Evolutionary conservation across 371 early-diverging fungal species (phyloP), one percentile per base, ranked within the genome.

Genomic region (Homolaphlyctis polyrhiza): DNA sequence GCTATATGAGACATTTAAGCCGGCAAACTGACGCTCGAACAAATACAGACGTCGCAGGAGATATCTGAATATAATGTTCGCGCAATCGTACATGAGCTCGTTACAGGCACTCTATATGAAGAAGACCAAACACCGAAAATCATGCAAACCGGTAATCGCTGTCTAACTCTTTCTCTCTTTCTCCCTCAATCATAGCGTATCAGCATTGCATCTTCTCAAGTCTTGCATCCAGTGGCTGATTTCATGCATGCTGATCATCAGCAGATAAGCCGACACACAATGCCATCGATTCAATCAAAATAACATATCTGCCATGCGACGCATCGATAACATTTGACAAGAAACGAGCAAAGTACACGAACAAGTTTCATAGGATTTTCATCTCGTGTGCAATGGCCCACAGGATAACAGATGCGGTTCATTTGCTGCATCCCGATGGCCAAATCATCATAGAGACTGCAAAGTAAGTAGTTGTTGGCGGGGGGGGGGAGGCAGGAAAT

Each of bases 341-440:
- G 39, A 32, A 54, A 13, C 33, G 8, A 5, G 29, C 58, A 30
- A 54, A 36, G 32, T 43, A 35, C 21, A 35, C 32, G 0, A 29
- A 35, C 28, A 39, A 35, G 28, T 71, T 71, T 43, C 35, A 67
- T 30, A 29, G 49, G 30, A 64, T 69, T 8, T 63, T 32, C 43
- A 6, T 72, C 6, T 50, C 57, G 11, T 27, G 34, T 21, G 45
- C 65, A 0, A 62, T 69, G 66, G 72, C 69, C 29, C 69, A 68
- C 34, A 61, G 64, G 21, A 25, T 69, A 2, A 47, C 64, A 6
- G 67, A 69, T 0, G 21, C 66, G 18, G 32, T 25, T 1, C 27
- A 27, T 4, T 35, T 64, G 16, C 43, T 61, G 27, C 33, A 33
- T 48, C 27, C 62, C 27, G 54, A 35, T 21, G 65, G 65, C 1